Base-by-base conservation (phyloP, 2,329 filamentous ascomycete species). In the Zymoseptoria passerinii region DNA sequence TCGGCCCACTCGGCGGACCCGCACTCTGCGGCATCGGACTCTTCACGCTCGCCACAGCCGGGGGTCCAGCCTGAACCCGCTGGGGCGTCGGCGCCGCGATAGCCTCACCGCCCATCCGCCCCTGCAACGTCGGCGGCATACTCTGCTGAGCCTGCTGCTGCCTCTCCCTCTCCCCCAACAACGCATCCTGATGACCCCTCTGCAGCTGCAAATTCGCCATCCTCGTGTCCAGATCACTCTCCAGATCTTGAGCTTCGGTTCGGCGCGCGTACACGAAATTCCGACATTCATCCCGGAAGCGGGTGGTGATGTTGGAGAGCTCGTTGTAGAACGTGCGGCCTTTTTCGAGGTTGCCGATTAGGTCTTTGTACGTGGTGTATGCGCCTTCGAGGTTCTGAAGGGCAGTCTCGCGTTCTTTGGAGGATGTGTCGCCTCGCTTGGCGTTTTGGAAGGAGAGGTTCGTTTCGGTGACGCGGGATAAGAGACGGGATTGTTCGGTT, bases 311-410 rank as follows among this genome's bases (percentile, higher is more conserved):
- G 73, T 88, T 89, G 52, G 88, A 89, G 4, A 99, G 80, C 69
- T 97, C 92, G 66, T 99, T 99, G 77, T 97, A 99, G 71, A 99
- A 99, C 72, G 94, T 96, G 55, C 92, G 81, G 0, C 90, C 94
- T 0, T 88, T 89, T 64, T 97, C 92, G 2, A 96, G 80, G 70
- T 97, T 96, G 64, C 84, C 89, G 58, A 96, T 85, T 58, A 97
- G 90, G 72, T 99, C 92, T 75, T 96, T 96, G 78, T 97, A 97
- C 75, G 92, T 95, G 73, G 91, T 85, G 71, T 95, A 97, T 0
- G 90, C 92, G 63, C 89, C 91, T 72, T 97, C 92, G 8, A 99
- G 78, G 61, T 83, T 85, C 73, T 99, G 94, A 53, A 99, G 76
- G 0, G 90, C 91, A 65, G 88, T 83, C 71, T 97, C 92, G 13